Conservation (phyloP, 2,329 filamentous ascomycete genomes). For the Apiospora marii region DNA sequence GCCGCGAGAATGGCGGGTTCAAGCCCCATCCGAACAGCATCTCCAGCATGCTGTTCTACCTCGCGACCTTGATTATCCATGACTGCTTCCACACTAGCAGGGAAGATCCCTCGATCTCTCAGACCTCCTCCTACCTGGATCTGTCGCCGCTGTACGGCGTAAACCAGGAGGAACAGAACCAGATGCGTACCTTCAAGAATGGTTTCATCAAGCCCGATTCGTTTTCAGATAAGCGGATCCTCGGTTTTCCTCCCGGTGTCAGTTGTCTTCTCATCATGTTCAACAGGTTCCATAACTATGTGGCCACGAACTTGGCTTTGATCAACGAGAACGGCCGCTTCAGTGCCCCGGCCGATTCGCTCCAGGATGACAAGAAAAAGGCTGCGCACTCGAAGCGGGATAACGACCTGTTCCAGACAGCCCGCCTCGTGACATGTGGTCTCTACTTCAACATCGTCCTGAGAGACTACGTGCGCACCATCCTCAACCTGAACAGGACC, state of each 20-base stretch:
- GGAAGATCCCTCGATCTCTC: conserved; percentile 47
- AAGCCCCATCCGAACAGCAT: conserved; percentile 75
- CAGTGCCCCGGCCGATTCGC: conserved; percentile 63
- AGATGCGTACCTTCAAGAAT: conserved; percentile 73
- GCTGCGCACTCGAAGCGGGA: conserved; percentile 48
- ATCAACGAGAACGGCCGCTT: conserved; percentile 89
- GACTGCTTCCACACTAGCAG: conserved; percentile 26
- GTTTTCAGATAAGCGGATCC: conserved; percentile 74
- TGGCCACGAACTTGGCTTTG: conserved; percentile 78
- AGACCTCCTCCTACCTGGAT: conserved; percentile 77
- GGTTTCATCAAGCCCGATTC: conserved; percentile 77
- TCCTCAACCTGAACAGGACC: conserved; percentile 58
- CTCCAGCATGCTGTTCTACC: conserved; percentile 77
- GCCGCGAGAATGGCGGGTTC: conserved; percentile 57
- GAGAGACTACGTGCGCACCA: conserved; percentile 49
- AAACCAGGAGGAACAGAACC: conserved; percentile 70
- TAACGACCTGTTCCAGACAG: conserved; percentile 50
- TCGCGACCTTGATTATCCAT: conserved; percentile 73
- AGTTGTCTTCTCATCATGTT: conserved; percentile 79
- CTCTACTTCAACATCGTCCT: conserved; percentile 61
- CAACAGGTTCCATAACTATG: conserved; percentile 86
- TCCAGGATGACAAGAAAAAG: conserved; percentile 47
- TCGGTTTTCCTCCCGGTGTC: conserved; percentile 76
- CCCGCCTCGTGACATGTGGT: conserved; percentile 57
- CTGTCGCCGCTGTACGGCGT: conserved; percentile 76